These are phyloP conservation scores for Phytophthora podocarpi DNA, from an alignment of 352 stramenopile genomes.

Conservation along the genomic window DNA sequence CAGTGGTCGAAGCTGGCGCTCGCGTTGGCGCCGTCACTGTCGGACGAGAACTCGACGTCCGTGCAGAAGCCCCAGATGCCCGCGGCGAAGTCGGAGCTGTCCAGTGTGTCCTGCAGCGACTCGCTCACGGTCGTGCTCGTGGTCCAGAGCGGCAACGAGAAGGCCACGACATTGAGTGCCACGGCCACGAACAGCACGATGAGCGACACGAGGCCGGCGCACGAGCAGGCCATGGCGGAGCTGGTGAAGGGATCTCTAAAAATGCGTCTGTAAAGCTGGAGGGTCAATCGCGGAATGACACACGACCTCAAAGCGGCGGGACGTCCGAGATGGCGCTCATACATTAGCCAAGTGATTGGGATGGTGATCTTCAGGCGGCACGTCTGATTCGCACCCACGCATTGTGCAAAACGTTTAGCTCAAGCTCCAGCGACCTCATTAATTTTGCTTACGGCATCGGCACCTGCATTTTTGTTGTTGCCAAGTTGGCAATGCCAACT, in stretches of 20 bases:
- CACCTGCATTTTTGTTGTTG: no score
- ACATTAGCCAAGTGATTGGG: background rate
- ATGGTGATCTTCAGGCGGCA: no score
- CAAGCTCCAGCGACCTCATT: no score
- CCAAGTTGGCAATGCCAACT: no score
- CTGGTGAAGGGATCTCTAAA: no score
- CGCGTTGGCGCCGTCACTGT: constrained; percentile 28
- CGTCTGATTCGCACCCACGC: constrained; percentile 25
- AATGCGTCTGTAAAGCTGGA: no score
- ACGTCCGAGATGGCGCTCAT: background rate
- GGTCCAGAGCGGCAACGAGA: constrained; percentile 70
- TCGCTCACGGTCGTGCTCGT: constrained; percentile 57
- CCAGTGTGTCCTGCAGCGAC: constrained; percentile 32
- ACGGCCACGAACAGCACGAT: constrained; percentile 62
- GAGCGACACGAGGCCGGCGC: constrained; percentile 58
- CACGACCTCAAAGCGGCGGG: constrained; percentile 12
- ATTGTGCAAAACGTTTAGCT: no score
- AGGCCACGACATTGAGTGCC: constrained; percentile 63
- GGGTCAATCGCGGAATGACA: constrained; percentile 14
- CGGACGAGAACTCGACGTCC: constrained; percentile 50
- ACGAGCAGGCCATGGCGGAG: constrained; percentile 71
- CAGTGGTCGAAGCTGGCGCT: constrained; percentile 61
- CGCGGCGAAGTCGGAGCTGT: constrained; percentile 57
- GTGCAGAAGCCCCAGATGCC: constrained; percentile 74
- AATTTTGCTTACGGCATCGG: no score